Evolutionary conservation across 148 eudicot genomes (phyloP).

Genomic region (Agrostemma githago): DNA sequence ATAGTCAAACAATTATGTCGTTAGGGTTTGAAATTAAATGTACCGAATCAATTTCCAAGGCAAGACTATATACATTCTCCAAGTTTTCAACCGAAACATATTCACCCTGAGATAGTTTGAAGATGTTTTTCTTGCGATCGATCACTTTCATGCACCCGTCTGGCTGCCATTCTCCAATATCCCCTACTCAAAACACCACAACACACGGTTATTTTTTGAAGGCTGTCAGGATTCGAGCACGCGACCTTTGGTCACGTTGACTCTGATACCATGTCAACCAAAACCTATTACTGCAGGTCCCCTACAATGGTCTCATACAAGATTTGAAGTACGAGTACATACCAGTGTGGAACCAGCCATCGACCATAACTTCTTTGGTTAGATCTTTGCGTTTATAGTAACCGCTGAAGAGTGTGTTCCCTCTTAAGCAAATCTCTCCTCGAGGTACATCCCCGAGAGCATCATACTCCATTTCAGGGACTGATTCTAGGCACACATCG

Average conservation of each 20-base stretch:
- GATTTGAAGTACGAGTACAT: too few species aligned
- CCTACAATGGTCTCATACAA: too few species aligned
- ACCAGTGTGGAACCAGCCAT: constrained; percentile 99
- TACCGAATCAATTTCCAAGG: constrained; percentile 63
- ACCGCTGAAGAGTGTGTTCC: constrained; percentile 69
- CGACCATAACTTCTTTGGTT: constrained; percentile 60
- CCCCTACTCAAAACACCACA: constrained; percentile 47
- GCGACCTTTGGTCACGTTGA: too few species aligned
- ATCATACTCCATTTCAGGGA: constrained; percentile 93
- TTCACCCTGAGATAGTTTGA: constrained; percentile 98
- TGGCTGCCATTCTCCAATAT: constrained; percentile 93
- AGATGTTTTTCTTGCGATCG: constrained; percentile 96
- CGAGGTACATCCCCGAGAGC: constrained; percentile 74
- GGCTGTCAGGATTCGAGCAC: too few species aligned
- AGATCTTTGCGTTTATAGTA: constrained; percentile 84
- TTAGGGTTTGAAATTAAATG: background rate
- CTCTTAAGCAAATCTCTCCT: constrained; percentile 82
- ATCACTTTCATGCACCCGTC: constrained; percentile 90
- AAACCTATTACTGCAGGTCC: too few species aligned
- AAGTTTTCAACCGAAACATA: constrained; percentile 87
- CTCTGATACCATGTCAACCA: too few species aligned
- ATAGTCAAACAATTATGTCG: too few species aligned
- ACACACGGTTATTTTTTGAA: too few species aligned
- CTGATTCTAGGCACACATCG: constrained; percentile 82
- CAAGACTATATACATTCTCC: constrained; percentile 65